Evolutionary conservation across 1,139 yeast genomes (phyloP), one percentile per base, ranked within the genome.

Genomic region (Debaryomyces robertsiae): DNA sequence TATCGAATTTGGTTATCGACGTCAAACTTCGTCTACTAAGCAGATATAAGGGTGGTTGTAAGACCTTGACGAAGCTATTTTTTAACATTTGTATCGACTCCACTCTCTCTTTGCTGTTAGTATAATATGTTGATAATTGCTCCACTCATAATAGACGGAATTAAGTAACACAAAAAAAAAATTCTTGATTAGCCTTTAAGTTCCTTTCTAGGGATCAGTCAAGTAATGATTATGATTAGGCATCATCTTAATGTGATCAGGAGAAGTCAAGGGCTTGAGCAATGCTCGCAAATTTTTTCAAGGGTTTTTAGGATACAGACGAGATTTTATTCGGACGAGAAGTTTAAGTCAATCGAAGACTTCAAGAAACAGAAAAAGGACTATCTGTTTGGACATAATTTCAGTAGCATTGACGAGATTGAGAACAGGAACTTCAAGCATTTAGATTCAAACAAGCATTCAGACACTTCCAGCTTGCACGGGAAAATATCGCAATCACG

Each of bases 1-100:
- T 88, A 57, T 89, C 95, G 52, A 88, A 85, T 52, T 81, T 75
- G 40, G 84, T 70, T 41, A 67, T 65, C 5, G 75, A 55, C 1
- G 66, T 48, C 16, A 63, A 44, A 27, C 35, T 36, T 41, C 67
- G 50, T 16, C 22, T 34, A 22, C 27, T 29, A 10, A 32, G 29
- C 9, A 25, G 11, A 17, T 30, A 27, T 15, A 27, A 9, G 4
- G 39, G 36, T 11, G 29, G 25, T 11, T 11, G 27, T 15, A 13
- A 25, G 27, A 23, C 34, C 27, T 22, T 9, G 23, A 16, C 24
- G 14, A n/a, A n/a, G 25, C 22, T 5, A 11, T 25, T 23, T 14
- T 13, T 35, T 25, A 29, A 17, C 32, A 35, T 39, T 28, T n/a
- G 22, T 9, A 11, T 34, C 25, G 11, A 33, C 15, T 17, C 19